Percentiles rank a stretch among this genome's conserved stretches.
Conservation (phyloP, 306 rosid genomes). For the Quercus alba region DNA sequence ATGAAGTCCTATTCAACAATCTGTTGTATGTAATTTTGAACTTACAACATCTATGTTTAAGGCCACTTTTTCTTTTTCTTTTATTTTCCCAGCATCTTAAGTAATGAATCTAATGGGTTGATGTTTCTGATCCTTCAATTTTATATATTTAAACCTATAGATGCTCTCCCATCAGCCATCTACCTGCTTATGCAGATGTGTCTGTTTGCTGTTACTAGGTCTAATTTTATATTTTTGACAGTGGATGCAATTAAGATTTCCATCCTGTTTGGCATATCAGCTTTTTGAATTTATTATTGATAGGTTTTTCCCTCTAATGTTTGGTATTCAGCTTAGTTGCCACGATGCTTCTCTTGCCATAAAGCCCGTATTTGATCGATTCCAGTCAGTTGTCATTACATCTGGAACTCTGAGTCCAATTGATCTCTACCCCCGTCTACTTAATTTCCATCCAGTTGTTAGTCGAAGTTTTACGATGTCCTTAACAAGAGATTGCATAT, state of each 20-base stretch:
- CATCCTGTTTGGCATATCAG: not conserved
- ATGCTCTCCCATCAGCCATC: not conserved
- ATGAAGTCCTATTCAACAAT: too few relatives aligned
- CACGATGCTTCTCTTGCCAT: constrained; percentile 98
- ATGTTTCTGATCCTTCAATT: not conserved
- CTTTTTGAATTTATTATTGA: constrained; percentile 2
- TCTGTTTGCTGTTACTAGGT: constrained; percentile 5
- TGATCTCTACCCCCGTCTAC: constrained; percentile 89
- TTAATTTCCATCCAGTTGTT: constrained; percentile 91
- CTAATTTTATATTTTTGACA: not conserved
- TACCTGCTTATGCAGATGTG: not conserved
- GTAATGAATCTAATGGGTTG: not conserved
- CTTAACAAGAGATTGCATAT: constrained; percentile 93
- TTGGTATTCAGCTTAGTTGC: constrained; percentile 80
- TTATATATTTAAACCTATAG: not conserved
- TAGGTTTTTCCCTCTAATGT: constrained; percentile 11
- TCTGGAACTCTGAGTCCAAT: constrained; percentile 97
- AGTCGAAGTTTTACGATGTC: constrained; percentile 98
- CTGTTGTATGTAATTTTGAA: too few relatives aligned
- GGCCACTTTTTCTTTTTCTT: too few relatives aligned
- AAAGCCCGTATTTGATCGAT: constrained; percentile 90
- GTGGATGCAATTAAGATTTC: not conserved
- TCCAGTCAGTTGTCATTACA: constrained; percentile 92
- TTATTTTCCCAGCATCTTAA: not conserved
- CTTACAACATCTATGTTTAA: too few relatives aligned